Evolutionary conservation across 2,329 filamentous ascomycete genomes (phyloP), one percentile per base, ranked within the genome.

Genomic region (Colletotrichum australisinense): DNA sequence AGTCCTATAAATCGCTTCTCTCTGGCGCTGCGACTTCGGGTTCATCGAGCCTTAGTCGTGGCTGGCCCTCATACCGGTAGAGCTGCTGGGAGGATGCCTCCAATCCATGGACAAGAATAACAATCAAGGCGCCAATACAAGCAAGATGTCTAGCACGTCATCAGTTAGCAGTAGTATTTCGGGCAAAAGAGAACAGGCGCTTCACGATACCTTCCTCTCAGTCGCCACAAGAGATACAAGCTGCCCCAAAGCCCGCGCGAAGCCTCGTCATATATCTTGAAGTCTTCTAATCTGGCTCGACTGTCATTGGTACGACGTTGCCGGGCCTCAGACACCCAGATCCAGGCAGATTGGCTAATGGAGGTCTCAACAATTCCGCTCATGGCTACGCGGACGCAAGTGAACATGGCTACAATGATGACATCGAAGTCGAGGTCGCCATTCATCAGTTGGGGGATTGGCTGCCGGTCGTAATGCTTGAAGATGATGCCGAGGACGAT

Each of bases 51-150:
- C 77, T 78, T 8, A 70, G 46, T 3, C 74, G 77, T 1, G 80
- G 80, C 16, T 73, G 66, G 22, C 81, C 77, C 24, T 81, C 76
- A 70, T 80, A 81, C 11, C 76, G 76, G 38, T 83, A 80, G 78
- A 84, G 83, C 74, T 83, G 79, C 69, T 83, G 81, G 1, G 81
- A 84, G 69, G 84, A 83, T 0, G 83, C 82, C 74, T 84, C 82
- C 46, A 84, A 83, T 3, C 81, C 81, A 28, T 82, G 80, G 2
- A 79, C 78, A 1, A 84, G 64, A 56, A 84, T 74, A 1, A 81
- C 77, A 55, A 84, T 83, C 32, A 78, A 70, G 1, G 82, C 82
- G 3, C 83, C 83, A n/a, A 84, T 75, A 60, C 82, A 84, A 1
- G 81, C 82, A 4, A 83, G 75, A 65, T 85, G 82, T 7, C 80